Evolutionary conservation across 345 rosid genomes (phyloP), one percentile per base, ranked within the genome.

Genomic region (Corchorus olitorius): DNA sequence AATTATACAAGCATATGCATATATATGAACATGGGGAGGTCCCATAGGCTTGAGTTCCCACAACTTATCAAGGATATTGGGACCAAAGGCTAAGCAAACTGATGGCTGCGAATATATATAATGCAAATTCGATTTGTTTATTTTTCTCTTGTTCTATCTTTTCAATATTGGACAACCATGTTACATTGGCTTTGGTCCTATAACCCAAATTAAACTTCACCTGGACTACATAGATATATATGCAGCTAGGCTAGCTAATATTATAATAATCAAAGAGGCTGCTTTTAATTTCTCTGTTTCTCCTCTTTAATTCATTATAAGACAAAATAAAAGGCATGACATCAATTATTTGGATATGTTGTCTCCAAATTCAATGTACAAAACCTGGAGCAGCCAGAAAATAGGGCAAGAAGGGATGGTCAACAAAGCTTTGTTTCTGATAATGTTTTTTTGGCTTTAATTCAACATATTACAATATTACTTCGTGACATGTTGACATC

Each of bases 341-440:
- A 19, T 65, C 33, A 65, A 65, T 65, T 65, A 65, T 65, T 65
- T 9, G 8, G 50, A 65, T 39, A 22, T 39, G 33, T 39, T 65
- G 50, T 65, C 69, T 41, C 33, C 69, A 8, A 10, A 39, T 65
- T 65, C 45, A 64, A 41, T 17, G 49, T 37, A 39, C 22, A 17
- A 64, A 39, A 64, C 22, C 6, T 15, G 5, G 48, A 64, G 68
- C 45, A 62, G n/a, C 45, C 43, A 1, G 0, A 0, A 6, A 7
- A 39, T 17, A 64, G 27, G 37, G 39, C 35, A 27, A 58, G 13
- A 37, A 17, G 27, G 13, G 27, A 45, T 3, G 33, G 69, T 65
- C 69, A 41, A 64, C 68, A 39, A 37, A 19, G 20, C 22, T 17
- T 45, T 54, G 22, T 54, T 17, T 54, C 20, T 54, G 22, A 54